These are phyloP conservation scores for Quercus rubra DNA, from an alignment of 306 rosid genomes.

Conservation along the genomic window DNA sequence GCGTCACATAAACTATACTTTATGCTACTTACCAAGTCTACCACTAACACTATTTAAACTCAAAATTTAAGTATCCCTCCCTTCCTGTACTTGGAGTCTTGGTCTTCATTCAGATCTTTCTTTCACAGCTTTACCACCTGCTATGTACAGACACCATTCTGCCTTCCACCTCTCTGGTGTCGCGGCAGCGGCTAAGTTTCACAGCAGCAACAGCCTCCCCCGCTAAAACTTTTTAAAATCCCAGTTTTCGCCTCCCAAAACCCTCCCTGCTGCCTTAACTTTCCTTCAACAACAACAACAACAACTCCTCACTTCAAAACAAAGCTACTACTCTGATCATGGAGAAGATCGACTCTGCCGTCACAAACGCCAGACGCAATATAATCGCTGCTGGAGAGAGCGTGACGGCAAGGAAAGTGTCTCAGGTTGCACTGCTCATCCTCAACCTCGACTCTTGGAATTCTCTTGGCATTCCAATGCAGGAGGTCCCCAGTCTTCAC, in stretches of 20 bases:
- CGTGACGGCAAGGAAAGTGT: slow-evolving; percentile 71
- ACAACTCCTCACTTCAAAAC: too few relatives aligned
- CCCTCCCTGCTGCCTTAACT: background rate
- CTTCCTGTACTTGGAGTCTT: too few relatives aligned
- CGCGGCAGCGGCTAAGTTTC: background rate
- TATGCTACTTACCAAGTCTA: too few relatives aligned
- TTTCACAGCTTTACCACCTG: background rate
- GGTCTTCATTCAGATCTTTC: too few relatives aligned
- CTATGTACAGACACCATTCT: slow-evolving; percentile 45
- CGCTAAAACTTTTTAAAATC: background rate
- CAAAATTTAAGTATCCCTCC: too few relatives aligned
- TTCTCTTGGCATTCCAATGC: slow-evolving; percentile 63
- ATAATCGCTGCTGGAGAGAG: slow-evolving; percentile 45
- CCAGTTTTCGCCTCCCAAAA: background rate
- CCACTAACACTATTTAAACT: too few relatives aligned
- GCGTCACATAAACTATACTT: too few relatives aligned
- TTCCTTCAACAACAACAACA: background rate
- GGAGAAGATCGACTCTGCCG: slow-evolving; percentile 38
- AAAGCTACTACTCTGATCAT: background rate
- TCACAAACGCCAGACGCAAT: slow-evolving; percentile 40
- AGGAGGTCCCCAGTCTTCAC: slow-evolving; percentile 62
- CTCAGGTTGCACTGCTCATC: slow-evolving; percentile 46
- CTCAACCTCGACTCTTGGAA: slow-evolving; percentile 65
- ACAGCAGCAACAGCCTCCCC: slow-evolving; percentile 1
- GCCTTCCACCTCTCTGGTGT: slow-evolving; percentile 14